A percentile compares a stretch with the other conserved stretches of the same genome.
phyloP scores from a whole-genome alignment of 306 rosid genomes.

The Lathyrus oleraceus region DNA sequence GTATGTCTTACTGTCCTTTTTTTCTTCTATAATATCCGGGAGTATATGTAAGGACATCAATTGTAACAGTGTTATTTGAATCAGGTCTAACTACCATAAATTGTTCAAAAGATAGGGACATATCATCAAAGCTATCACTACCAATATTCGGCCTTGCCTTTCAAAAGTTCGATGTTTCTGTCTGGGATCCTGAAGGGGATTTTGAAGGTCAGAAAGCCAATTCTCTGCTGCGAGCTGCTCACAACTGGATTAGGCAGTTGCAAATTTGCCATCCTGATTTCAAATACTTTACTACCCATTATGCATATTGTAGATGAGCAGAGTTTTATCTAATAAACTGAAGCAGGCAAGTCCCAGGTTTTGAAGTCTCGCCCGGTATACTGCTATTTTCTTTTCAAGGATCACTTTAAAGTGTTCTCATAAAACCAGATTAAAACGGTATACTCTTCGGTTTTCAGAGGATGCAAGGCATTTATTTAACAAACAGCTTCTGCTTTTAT shows the following conservation, averaged over 20 bases:
- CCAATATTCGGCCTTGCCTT: conserved; percentile 71
- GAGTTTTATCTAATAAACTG: conserved; percentile 12
- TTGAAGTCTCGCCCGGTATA: background rate
- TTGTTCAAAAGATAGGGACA: conserved; percentile 39
- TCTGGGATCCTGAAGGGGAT: conserved; percentile 57
- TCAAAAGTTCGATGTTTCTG: conserved; percentile 59
- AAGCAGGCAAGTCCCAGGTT: background rate
- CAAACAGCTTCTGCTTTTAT: conserved; percentile 13
- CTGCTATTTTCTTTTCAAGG: background rate
- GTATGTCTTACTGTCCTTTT: conserved; percentile 41
- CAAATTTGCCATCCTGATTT: conserved; percentile 67
- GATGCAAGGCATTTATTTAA: conserved; percentile 9
- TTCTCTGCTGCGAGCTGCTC: conserved; percentile 60
- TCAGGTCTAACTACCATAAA: conserved; percentile 51
- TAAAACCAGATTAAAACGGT: background rate
- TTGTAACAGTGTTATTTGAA: conserved; percentile 20
- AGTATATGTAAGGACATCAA: background rate
- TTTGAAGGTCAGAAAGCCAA: conserved; percentile 49
- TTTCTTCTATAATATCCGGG: background rate
- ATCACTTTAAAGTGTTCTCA: background rate
- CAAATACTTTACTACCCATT: conserved; percentile 53
- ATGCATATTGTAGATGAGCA: conserved; percentile 47
- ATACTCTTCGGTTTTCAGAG: conserved; percentile 22
- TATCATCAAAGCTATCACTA: conserved; percentile 48
- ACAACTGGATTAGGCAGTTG: conserved; percentile 56